These are phyloP conservation scores for Penicillium bovifimosum DNA, from an alignment of 495 filamentous ascomycete genomes.

Conservation along the genomic window DNA sequence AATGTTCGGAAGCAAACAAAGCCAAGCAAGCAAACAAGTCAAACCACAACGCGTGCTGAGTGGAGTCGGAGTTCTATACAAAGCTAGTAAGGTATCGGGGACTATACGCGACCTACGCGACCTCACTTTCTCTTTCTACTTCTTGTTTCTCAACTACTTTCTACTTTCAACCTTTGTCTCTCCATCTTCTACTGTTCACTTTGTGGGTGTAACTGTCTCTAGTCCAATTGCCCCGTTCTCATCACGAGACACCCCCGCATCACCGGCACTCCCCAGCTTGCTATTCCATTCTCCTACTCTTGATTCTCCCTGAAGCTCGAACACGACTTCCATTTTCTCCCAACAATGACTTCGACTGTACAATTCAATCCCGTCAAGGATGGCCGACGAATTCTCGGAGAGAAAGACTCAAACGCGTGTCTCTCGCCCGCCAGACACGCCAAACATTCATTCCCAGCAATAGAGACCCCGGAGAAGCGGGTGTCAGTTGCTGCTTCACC, in stretches of 20 bases:
- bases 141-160: neutral
- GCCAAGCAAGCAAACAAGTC: neutral
- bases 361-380: slow-evolving; percentile 39
- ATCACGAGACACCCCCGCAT: slow-evolving; percentile 1
- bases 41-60: slow-evolving; percentile 21
- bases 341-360: slow-evolving; percentile 26
- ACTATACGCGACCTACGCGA: slow-evolving; percentile 32
- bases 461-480: slow-evolving; percentile 33
- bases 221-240: too few relatives aligned
- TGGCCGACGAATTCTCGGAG: slow-evolving; percentile 40
- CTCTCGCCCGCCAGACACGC: slow-evolving; percentile 32
- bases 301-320: neutral
- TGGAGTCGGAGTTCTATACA: slow-evolving; percentile 29
- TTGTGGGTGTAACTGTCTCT: too few relatives aligned
- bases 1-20: neutral
- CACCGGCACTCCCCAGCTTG: neutral
- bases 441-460: slow-evolving; percentile 19
- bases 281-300: neutral
- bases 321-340: neutral
- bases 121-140: slow-evolving; percentile 5
- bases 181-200: neutral
- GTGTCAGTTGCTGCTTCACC: slow-evolving; percentile 24
- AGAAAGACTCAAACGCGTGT: slow-evolving; percentile 45
- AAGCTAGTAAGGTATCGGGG: slow-evolving; percentile 22
- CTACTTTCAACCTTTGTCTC: neutral